These are phyloP conservation scores for Gossypioides kirkii DNA, from an alignment of 345 rosid species.

Conservation along the genomic window DNA sequence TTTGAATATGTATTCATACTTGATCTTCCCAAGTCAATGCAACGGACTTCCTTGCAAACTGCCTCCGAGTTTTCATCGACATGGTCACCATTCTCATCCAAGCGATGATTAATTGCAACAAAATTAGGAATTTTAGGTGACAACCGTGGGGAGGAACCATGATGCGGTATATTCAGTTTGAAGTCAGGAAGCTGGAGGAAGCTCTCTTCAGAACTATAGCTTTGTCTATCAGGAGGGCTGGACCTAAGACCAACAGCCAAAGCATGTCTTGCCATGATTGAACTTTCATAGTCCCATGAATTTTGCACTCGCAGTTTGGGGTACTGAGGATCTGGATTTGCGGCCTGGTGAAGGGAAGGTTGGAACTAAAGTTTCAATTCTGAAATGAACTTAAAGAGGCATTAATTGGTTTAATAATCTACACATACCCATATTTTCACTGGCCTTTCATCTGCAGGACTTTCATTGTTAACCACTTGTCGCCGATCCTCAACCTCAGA, in stretches of 20 bases:
- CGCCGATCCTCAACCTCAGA: constrained; percentile 60
- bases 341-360: constrained; percentile 33
- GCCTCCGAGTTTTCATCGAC: background rate
- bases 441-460: constrained; percentile 24
- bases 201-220: constrained; percentile 50
- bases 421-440: constrained; percentile 32
- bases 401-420: background rate
- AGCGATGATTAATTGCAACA: constrained; percentile 24
- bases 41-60: background rate
- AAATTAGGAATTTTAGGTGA: constrained; percentile 26
- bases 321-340: constrained; percentile 34
- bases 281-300: constrained; percentile 53
- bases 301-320: constrained; percentile 63
- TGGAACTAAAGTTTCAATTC: constrained; percentile 6
- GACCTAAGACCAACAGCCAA: constrained; percentile 30
- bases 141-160: constrained; percentile 30
- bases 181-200: constrained; percentile 47
- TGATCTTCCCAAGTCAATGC: background rate
- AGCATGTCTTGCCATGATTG: constrained; percentile 31
- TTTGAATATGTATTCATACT: background rate
- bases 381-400: background rate
- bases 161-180: constrained; percentile 36
- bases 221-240: constrained; percentile 48
- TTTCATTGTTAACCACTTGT: constrained; percentile 22
- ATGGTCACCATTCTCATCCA: constrained; percentile 13